Percentiles rank a stretch among this genome's conserved stretches.
Evolutionary conservation across 2,329 filamentous ascomycete genomes (phyloP).

Genomic region (Chaetomiaceae sp.): DNA sequence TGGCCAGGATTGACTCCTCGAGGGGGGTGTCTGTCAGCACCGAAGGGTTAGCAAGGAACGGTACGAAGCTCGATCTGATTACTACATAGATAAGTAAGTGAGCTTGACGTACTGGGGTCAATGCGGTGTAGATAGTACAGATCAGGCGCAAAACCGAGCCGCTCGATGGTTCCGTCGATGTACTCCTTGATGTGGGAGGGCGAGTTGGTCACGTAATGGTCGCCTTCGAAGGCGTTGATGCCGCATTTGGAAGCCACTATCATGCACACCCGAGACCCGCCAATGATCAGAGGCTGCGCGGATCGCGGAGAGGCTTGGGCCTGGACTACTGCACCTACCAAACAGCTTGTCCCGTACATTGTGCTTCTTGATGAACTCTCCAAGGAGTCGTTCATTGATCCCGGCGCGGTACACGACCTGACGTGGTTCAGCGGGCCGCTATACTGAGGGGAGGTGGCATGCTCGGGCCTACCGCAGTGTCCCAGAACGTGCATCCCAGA

Average conservation of each 20-base stretch:
- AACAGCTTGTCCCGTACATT: conserved; percentile 7
- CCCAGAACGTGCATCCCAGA: conserved; percentile 8
- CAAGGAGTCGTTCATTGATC: conserved; percentile 3
- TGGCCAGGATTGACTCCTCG: conserved; percentile 2
- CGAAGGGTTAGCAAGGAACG: neutral
- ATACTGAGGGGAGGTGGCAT: neutral
- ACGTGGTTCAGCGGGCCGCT: too few relatives aligned
- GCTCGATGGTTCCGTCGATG: conserved; percentile 4
- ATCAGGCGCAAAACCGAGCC: neutral
- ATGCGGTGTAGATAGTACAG: conserved; percentile 7
- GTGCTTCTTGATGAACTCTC: conserved; percentile 5
- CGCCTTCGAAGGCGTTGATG: neutral
- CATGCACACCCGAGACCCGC: neutral
- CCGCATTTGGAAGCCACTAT: conserved; percentile 9
- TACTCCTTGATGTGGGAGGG: conserved; percentile 4
- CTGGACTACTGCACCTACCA: neutral
- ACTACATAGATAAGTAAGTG: too few relatives aligned
- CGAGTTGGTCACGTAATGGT: conserved; percentile 3
- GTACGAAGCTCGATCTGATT: too few relatives aligned
- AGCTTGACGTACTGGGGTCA: conserved; percentile 1
- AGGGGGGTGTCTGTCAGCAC: neutral
- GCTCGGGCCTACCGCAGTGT: neutral
- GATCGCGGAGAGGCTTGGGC: too few relatives aligned
- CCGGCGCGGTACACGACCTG: too few relatives aligned
- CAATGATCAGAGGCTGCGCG: neutral